These are phyloP conservation scores for Penicillium herquei DNA, from an alignment of 495 filamentous ascomycete genomes.

Conservation along the genomic window DNA sequence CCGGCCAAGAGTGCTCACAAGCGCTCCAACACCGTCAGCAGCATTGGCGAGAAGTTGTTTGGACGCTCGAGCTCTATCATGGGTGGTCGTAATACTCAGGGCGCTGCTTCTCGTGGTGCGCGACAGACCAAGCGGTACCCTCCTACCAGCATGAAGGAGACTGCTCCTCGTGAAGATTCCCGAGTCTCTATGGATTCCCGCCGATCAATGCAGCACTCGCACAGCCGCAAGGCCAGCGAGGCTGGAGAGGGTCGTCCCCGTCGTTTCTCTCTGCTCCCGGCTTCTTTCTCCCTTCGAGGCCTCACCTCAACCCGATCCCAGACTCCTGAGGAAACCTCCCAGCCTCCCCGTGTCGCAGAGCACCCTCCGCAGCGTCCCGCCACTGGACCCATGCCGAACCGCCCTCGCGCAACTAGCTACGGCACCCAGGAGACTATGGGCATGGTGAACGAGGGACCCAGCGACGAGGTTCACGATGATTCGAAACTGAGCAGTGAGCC, in stretches of 20 bases:
- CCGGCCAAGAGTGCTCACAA: slow-evolving; percentile 68
- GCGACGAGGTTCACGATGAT: slow-evolving; percentile 23
- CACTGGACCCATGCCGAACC: slow-evolving; percentile 26
- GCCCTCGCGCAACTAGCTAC: slow-evolving; percentile 37
- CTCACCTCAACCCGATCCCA: slow-evolving; percentile 46
- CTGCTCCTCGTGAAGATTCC: slow-evolving; percentile 53
- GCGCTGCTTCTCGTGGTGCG: slow-evolving; percentile 28
- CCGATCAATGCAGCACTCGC: slow-evolving; percentile 72
- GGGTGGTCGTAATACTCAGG: slow-evolving; percentile 52
- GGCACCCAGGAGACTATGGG: slow-evolving; percentile 37
- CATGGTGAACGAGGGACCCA: slow-evolving; percentile 31
- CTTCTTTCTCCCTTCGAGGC: slow-evolving; percentile 65
- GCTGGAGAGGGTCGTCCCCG: slow-evolving; percentile 69
- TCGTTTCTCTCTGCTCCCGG: slow-evolving; percentile 74
- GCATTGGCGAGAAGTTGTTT: slow-evolving; percentile 74
- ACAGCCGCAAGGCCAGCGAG: slow-evolving; percentile 79
- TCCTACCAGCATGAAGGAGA: slow-evolving; percentile 74
- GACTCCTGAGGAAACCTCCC: slow-evolving; percentile 39
- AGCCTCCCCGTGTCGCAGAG: slow-evolving; percentile 26
- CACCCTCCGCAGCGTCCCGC: slow-evolving; percentile 33
- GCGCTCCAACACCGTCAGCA: slow-evolving; percentile 84
- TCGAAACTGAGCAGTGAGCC: slow-evolving; percentile 13
- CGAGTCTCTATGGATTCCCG: slow-evolving; percentile 79
- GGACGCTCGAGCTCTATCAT: slow-evolving; percentile 78
- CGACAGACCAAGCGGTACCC: slow-evolving; percentile 58